A percentile compares a stretch with the other conserved stretches of the same genome.
phyloP scores from a whole-genome alignment of 345 rosid genomes.

The Brassica nigra region DNA sequence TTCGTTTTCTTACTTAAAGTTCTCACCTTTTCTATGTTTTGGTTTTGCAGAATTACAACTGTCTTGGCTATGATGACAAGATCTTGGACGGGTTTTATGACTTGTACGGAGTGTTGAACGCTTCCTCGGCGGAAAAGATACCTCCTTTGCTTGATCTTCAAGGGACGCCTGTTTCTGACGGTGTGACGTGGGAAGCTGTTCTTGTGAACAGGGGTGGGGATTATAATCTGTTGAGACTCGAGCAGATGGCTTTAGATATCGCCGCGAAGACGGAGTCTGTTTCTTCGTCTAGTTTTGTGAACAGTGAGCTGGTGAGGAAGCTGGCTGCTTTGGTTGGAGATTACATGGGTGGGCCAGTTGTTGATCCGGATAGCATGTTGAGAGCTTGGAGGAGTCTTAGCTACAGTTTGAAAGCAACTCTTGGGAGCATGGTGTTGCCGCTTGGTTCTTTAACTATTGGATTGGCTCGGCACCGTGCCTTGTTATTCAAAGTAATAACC shows the following conservation, averaged over 20 bases:
- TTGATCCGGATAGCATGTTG: conserved; percentile 66
- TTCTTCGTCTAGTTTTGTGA: conserved; percentile 39
- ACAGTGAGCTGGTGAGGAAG: conserved; percentile 55
- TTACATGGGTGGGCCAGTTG: conserved; percentile 92
- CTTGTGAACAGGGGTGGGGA: conserved; percentile 82
- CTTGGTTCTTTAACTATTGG: conserved; percentile 92
- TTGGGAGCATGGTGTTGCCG: conserved; percentile 91
- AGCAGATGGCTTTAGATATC: conserved; percentile 66
- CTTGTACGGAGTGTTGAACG: conserved; percentile 67
- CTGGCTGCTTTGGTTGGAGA: conserved; percentile 80
- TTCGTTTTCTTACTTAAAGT: neutral
- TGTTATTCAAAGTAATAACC: conserved; percentile 79
- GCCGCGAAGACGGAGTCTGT: conserved; percentile 58
- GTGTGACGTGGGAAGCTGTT: conserved; percentile 82
- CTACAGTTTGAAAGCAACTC: conserved; percentile 77
- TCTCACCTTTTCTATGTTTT: neutral
- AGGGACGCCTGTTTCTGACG: conserved; percentile 68
- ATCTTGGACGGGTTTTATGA: conserved; percentile 95
- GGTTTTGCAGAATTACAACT: conserved; percentile 77
- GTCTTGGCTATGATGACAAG: conserved; percentile 96
- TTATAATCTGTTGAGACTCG: conserved; percentile 72
- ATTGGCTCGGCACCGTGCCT: conserved; percentile 94
- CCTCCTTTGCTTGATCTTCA: conserved; percentile 91
- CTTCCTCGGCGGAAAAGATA: conserved; percentile 63
- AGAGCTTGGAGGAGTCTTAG: conserved; percentile 78